A percentile compares a stretch with the other conserved stretches of the same genome.
These are phyloP conservation scores for Phytophthora quininea DNA, from an alignment of 352 stramenopile species.

Conservation along the genomic window DNA sequence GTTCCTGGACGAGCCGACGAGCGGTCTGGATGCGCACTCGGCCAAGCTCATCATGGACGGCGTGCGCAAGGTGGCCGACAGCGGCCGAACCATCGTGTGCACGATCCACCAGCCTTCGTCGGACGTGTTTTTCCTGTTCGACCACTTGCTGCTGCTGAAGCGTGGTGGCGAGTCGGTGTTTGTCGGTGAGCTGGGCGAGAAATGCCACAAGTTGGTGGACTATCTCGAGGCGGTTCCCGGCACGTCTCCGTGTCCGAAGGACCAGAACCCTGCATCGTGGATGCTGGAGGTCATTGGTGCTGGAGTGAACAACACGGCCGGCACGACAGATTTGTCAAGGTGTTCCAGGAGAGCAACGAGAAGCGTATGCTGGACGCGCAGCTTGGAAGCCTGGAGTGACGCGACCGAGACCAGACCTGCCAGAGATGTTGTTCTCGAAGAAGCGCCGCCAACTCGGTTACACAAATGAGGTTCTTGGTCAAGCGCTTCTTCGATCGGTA, in stretches of 20 bases:
- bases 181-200: conserved; percentile 49
- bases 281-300: conserved; percentile 47
- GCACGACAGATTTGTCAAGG: no score
- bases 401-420: no score
- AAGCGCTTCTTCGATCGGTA: no score
- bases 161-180: conserved; percentile 50
- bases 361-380: no score
- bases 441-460: no score
- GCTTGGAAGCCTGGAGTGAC: no score
- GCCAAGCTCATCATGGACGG: conserved; percentile 82
- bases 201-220: conserved; percentile 36
- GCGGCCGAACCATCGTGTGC: conserved; percentile 77
- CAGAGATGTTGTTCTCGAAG: no score
- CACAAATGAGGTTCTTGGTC: no score
- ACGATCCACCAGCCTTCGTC: conserved; percentile 92
- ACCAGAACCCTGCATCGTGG: conserved; percentile 62
- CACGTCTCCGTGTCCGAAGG: conserved; percentile 28
- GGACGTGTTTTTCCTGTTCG: conserved; percentile 88
- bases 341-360: no score
- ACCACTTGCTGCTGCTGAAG: conserved; percentile 78
- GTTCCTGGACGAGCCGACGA: conserved; percentile 81
- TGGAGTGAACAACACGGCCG: conserved; percentile 6
- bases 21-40: conserved; percentile 77
- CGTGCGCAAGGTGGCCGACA: conserved; percentile 74
- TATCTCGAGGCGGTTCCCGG: conserved; percentile 52